Evolutionary conservation across 2,329 filamentous ascomycete genomes (phyloP).

Genomic region (Monosporascus sp.): DNA sequence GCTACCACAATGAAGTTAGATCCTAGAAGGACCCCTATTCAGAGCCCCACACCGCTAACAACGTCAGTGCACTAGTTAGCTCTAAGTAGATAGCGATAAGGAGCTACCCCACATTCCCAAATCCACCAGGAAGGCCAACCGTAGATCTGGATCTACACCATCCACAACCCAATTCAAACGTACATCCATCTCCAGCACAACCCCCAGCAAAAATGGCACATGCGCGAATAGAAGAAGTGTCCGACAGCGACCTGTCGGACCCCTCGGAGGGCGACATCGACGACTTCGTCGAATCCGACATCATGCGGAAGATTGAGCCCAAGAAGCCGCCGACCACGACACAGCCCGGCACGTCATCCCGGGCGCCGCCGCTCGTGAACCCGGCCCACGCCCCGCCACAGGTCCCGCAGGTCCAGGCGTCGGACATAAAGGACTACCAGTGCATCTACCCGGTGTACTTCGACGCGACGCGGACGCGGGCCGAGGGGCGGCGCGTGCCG

Average conservation of each 20-base stretch:
- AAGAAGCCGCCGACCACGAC: slow-evolving; percentile 23
- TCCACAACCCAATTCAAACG: too few relatives aligned
- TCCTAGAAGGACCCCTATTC: too few relatives aligned
- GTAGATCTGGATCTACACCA: too few relatives aligned
- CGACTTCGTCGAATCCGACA: slow-evolving; percentile 55
- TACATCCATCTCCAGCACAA: too few relatives aligned
- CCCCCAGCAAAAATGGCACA: slow-evolving; percentile 61
- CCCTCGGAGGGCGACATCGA: slow-evolving; percentile 81
- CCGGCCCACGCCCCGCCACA: slow-evolving; percentile 33
- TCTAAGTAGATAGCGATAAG: too few relatives aligned
- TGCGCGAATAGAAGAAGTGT: slow-evolving; percentile 87
- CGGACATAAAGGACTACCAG: slow-evolving; percentile 69
- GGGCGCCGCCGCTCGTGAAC: slow-evolving; percentile 26
- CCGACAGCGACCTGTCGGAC: slow-evolving; percentile 69
- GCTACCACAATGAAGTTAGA: too few relatives aligned
- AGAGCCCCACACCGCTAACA: too few relatives aligned
- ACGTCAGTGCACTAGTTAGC: too few relatives aligned
- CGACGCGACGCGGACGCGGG: slow-evolving; percentile 67
- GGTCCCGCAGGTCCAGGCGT: slow-evolving; percentile 38
- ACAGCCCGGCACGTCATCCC: slow-evolving; percentile 12
- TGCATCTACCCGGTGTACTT: slow-evolving; percentile 97
- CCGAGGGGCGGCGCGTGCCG: slow-evolving; percentile 75
- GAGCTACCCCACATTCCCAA: too few relatives aligned
- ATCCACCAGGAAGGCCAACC: too few relatives aligned
- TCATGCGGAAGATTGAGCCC: slow-evolving; percentile 41